Evolutionary conservation across 768 basidiomycete species (phyloP).

Genomic region (Chalciporus piperatus): DNA sequence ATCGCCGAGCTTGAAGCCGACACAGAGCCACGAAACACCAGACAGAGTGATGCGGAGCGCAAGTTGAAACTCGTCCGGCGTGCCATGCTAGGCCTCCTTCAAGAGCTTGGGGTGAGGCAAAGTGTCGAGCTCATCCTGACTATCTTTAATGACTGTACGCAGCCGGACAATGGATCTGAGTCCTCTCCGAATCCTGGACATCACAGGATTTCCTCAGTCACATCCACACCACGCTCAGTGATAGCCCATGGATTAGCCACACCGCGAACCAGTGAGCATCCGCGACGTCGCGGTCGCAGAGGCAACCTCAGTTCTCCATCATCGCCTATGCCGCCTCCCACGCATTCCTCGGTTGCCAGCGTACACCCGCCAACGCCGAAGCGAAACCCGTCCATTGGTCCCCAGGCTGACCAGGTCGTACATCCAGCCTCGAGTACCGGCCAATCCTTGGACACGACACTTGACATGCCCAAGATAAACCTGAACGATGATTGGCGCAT

Average conservation of each 20-base stretch:
- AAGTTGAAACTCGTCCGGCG: conserved; percentile 35
- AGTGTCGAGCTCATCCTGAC: background rate
- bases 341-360: background rate
- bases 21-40: conserved; percentile 28
- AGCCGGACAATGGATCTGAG: conserved; percentile 20
- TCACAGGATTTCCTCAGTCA: too few species aligned
- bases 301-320: too few species aligned
- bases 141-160: background rate
- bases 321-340: background rate
- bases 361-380: background rate
- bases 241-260: too few species aligned
- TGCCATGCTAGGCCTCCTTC: conserved; percentile 41
- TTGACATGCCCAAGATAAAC: conserved; percentile 6
- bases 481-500: conserved; percentile 37
- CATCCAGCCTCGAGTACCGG: background rate
- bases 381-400: background rate
- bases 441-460: conserved; percentile 4
- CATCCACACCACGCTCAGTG: too few species aligned
- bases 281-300: background rate
- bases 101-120: conserved; percentile 38
- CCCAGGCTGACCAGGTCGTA: too few species aligned
- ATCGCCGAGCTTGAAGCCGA: conserved; percentile 39
- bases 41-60: conserved; percentile 32
- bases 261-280: background rate
- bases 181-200: conserved; percentile 1